phyloP scores from a whole-genome alignment of 371 early-diverging fungal species.

The Mucor piriformis region DNA sequence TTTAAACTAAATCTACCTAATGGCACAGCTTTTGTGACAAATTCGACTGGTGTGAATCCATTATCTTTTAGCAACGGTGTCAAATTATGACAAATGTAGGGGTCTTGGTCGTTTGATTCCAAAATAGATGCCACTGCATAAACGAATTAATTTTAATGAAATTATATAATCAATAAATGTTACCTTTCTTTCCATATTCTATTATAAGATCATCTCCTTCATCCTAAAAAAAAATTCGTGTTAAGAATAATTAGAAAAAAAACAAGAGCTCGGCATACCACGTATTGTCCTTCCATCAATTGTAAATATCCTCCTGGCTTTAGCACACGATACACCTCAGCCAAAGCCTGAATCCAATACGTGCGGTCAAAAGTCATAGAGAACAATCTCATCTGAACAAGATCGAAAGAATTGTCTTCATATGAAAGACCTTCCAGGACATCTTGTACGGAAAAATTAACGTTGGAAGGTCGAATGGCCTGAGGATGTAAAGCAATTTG shows the following conservation, averaged over 20 bases:
- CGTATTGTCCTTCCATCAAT: constrained; percentile 35
- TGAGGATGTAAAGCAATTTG: constrained; percentile 46
- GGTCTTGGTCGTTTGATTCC: constrained; percentile 4
- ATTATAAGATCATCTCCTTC: not conserved
- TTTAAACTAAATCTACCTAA: too few species aligned
- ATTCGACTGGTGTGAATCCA: constrained; percentile 1
- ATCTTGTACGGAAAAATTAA: constrained; percentile 43
- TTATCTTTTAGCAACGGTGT: not conserved
- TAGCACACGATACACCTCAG: constrained; percentile 36
- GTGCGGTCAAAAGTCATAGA: constrained; percentile 21
- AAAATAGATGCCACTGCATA: not conserved
- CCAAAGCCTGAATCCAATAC: constrained; percentile 21
- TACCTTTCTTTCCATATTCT: too few species aligned
- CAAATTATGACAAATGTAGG: not conserved
- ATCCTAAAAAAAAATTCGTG: not conserved
- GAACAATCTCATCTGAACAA: constrained; percentile 50
- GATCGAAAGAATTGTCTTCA: constrained; percentile 52
- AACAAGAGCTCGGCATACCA: constrained; percentile 22
- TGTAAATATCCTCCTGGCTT: constrained; percentile 54
- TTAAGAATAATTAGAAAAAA: not conserved
- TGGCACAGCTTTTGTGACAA: too few species aligned
- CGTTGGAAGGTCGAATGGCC: constrained; percentile 47
- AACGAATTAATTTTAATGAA: too few species aligned
- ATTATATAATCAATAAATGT: not conserved
- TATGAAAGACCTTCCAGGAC: constrained; percentile 44